Evolutionary conservation across 192 early-diverging fungal genomes (phyloP).

Genomic region (Thamnidium elegans): DNA sequence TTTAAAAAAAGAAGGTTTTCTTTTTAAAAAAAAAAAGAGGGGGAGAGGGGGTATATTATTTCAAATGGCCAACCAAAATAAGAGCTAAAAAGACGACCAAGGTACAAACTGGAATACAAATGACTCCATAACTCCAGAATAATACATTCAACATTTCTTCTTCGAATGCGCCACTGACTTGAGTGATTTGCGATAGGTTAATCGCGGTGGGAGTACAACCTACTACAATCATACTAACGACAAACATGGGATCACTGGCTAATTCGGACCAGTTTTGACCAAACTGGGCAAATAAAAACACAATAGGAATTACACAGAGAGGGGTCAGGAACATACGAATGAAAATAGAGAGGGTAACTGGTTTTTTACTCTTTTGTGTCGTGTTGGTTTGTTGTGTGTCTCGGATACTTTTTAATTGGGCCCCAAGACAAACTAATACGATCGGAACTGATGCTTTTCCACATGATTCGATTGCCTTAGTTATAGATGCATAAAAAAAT

Average conservation of each 20-base stretch:
- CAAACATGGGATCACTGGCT: conserved; percentile 62
- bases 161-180: conserved; percentile 68
- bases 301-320: conserved; percentile 36
- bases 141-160: conserved; percentile 62
- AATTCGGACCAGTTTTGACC: conserved; percentile 37
- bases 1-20: too few relatives aligned
- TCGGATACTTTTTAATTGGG: conserved; percentile 47
- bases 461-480: conserved; percentile 66
- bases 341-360: conserved; percentile 28
- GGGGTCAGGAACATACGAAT: conserved; percentile 40
- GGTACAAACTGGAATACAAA: conserved; percentile 38
- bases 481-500: conserved; percentile 48
- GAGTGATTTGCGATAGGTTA: conserved; percentile 67
- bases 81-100: conserved; percentile 28
- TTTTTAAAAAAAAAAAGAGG: too few relatives aligned
- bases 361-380: conserved; percentile 13
- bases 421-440: conserved; percentile 73
- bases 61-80: conserved; percentile 13
- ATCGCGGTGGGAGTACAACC: conserved; percentile 68
- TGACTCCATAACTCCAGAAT: conserved; percentile 64
- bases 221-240: conserved; percentile 58
- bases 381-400: conserved; percentile 8
- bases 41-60: too few relatives aligned
- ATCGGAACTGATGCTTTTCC: conserved; percentile 77
- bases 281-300: conserved; percentile 22